Percentiles rank a stretch among this genome's conserved stretches.
Evolutionary conservation across 805 yeast genomes (phyloP).

Genomic region (Hyphopichia homilentoma): DNA sequence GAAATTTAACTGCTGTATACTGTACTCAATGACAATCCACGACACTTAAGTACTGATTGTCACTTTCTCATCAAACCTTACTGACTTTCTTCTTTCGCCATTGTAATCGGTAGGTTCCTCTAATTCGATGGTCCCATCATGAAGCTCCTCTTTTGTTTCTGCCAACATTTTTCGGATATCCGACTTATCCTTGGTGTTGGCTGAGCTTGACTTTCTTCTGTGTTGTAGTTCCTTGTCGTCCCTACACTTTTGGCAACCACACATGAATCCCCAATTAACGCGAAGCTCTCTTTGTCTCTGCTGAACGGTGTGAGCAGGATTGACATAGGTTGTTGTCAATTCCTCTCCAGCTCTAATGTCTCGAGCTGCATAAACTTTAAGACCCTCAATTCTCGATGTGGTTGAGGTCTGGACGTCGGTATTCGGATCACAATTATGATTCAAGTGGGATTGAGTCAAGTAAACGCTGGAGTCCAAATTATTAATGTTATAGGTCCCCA

Average conservation of each 20-base stretch:
- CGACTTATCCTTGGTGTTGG: slow-evolving; percentile 20
- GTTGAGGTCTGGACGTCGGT: slow-evolving; percentile 46
- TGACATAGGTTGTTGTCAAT: slow-evolving; percentile 64
- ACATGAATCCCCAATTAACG: slow-evolving; percentile 76
- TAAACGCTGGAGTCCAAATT: slow-evolving; percentile 63
- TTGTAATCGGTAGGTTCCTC: slow-evolving; percentile 35
- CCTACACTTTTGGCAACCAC: slow-evolving; percentile 65
- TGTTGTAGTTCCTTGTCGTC: slow-evolving; percentile 45
- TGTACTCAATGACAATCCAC: no score
- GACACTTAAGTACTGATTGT: slow-evolving; percentile 1
- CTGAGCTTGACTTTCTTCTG: slow-evolving; percentile 41
- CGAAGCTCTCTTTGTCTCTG: slow-evolving; percentile 64
- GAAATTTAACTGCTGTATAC: no score
- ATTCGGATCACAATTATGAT: slow-evolving; percentile 76
- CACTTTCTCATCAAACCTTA: slow-evolving; percentile 62
- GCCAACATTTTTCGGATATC: slow-evolving; percentile 47
- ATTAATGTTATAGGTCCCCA: slow-evolving; percentile 75
- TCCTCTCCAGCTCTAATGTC: slow-evolving; percentile 65
- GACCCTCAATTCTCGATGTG: slow-evolving; percentile 44
- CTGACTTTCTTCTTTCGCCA: slow-evolving; percentile 57
- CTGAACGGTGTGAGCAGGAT: slow-evolving; percentile 57
- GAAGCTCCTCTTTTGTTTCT: slow-evolving; percentile 39
- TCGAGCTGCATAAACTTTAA: slow-evolving; percentile 57
- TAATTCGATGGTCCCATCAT: slow-evolving; percentile 38
- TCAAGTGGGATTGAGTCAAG: slow-evolving; percentile 63